Base-by-base conservation (phyloP, 2,329 filamentous ascomycete genomes). In the Colletotrichum acutatum region DNA sequence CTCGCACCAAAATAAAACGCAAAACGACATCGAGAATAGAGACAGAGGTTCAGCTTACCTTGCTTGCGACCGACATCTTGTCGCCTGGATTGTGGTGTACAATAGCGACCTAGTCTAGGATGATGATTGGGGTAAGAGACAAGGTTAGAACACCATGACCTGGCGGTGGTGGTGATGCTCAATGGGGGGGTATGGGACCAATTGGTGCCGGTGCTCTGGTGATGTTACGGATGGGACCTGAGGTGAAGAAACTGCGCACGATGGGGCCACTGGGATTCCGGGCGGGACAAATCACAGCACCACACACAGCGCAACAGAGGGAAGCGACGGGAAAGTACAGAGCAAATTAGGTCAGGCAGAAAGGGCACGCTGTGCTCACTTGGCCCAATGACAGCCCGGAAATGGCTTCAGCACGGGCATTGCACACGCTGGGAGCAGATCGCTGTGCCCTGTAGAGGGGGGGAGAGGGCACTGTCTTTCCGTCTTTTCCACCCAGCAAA, bases 1-100 rank as follows among this genome's bases (percentile, higher is more conserved):
- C 30, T 52, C 66, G 34, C 24, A 64, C 22, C 24, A 52, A 53
- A 49, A 67, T 16, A n/a, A 64, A 61, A 53, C 59, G 7, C 24
- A 65, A 69, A 49, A 19, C 42, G 19, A 52, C 24, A 65, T 58
- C 16, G n/a, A 46, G 59, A 59, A 5, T 49, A 66, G 46, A 49
- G 62, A 66, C 62, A 63, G 52, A 61, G 52, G 58, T 32, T 30
- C 34, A 60, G 54, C 74, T 62, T 37, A 75, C 74, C 74, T 75
- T 75, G 74, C 72, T 74, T 67, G 74, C 74, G 74, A 75, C 74
- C 74, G 74, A 75, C 74, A 75, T 75, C 74, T 75, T 75, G 74
- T 75, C 74, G 74, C 74, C 74, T 75, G 74, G 74, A 75, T 75
- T 75, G 74, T 75, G 74, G 69, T 68, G 59, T 74, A 75, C 74